Conservation (phyloP, 768 basidiomycete genomes). For the Rossbeevera mucosa region DNA sequence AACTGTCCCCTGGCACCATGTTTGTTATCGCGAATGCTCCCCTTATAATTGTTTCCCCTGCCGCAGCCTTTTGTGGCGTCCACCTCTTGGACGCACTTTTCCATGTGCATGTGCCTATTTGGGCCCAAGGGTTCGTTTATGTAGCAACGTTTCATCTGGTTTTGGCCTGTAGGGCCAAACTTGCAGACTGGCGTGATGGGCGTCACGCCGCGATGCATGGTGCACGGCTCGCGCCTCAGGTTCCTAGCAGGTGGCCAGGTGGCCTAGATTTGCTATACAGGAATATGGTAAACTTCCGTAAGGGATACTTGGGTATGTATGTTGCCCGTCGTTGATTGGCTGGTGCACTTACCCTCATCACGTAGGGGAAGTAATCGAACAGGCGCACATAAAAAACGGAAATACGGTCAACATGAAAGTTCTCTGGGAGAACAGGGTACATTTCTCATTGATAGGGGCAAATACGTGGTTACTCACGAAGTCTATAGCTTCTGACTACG, state of each 20-base stretch:
- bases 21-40: constrained; percentile 27
- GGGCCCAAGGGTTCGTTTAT: constrained; percentile 15
- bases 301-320: constrained; percentile 29
- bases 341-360: not conserved
- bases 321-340: not conserved
- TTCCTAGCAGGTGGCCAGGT: constrained; percentile 34
- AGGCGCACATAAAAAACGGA: constrained; percentile 26
- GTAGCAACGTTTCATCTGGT: constrained; percentile 24
- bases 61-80: constrained; percentile 13
- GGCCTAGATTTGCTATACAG: constrained; percentile 32
- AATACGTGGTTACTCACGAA: not conserved
- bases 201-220: constrained; percentile 18
- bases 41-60: constrained; percentile 16
- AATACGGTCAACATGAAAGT: constrained; percentile 30
- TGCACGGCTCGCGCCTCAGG: constrained; percentile 32
- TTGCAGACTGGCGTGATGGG: constrained; percentile 10
- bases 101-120: constrained; percentile 8
- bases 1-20: constrained; percentile 33
- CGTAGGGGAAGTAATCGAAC: constrained; percentile 28
- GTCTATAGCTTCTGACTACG: constrained; percentile 37
- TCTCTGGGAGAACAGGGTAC: constrained; percentile 39
- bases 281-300: constrained; percentile 20
- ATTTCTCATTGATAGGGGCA: constrained; percentile 9
- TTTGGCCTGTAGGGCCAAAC: constrained; percentile 13
- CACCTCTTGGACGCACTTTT: constrained; percentile 9